Conservation (phyloP, 768 basidiomycete genomes). For the Mrakia hoshinonis region DNA sequence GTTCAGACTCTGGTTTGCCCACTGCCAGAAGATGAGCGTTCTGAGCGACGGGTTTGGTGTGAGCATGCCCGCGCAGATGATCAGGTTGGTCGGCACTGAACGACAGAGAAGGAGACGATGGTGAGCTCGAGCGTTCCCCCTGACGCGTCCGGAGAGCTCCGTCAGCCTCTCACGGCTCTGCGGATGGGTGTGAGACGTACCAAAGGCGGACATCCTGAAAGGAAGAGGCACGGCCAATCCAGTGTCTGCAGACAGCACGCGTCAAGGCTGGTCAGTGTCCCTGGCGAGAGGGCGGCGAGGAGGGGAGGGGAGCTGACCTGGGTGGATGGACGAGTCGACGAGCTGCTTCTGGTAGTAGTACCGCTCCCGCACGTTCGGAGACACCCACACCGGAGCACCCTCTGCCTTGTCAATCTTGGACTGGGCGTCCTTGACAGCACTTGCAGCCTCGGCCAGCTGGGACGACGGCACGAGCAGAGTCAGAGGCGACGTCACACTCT, state of each 20-base stretch:
- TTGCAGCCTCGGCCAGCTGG: slow-evolving; percentile 24
- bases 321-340: not conserved
- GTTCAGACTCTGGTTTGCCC: slow-evolving; percentile 44
- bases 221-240: slow-evolving; percentile 42
- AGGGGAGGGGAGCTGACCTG: not conserved
- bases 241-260: slow-evolving; percentile 41
- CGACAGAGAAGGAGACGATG: not conserved
- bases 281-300: not conserved
- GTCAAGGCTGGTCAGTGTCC: not conserved
- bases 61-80: slow-evolving; percentile 42
- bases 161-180: no score
- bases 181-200: not conserved
- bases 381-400: slow-evolving; percentile 23
- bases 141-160: no score
- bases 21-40: slow-evolving; percentile 34
- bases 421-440: not conserved
- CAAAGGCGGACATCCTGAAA: slow-evolving; percentile 40
- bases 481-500: slow-evolving; percentile 34
- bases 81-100: slow-evolving; percentile 43
- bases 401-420: slow-evolving; percentile 9
- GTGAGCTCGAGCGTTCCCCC: not conserved
- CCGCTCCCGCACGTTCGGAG: not conserved
- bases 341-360: slow-evolving; percentile 17
- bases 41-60: slow-evolving; percentile 40
- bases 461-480: slow-evolving; percentile 33